Base-by-base conservation (phyloP, 2,329 filamentous ascomycete species). In the Huntiella abstrusa region DNA sequence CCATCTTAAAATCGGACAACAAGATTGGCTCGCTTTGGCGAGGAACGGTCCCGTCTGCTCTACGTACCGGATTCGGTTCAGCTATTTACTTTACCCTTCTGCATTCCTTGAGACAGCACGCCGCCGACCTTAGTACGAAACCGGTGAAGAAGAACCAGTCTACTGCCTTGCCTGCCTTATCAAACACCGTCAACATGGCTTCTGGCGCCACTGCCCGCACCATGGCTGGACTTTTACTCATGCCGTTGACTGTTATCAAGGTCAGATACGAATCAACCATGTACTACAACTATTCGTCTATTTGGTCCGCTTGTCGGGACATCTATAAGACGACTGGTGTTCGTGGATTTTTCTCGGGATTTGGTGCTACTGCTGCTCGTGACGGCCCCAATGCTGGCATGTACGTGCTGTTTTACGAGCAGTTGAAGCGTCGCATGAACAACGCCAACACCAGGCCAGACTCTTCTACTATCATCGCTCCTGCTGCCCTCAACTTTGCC, bases 371-470 rank as follows among this genome's bases (percentile, higher is more conserved):
- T 0, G 85, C 91, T 1, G 75, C 93, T 22, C 73, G 91, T 40
- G 91, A 98, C 61, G 91, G 87, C n/a, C 91, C 91, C 0, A 96
- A 96, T 59, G 91, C 91, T 0, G 91, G 91, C 0, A 68, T 95
- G 12, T 98, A 98, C 57, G 85, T 98, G 1, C 66, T 95, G 5
- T 83, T 94, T 54, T 98, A 98, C 62, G 91, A 98, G 64, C 73
- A 83, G 57, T 70, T 77, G 48, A 93, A 93, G 62, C 72, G 68
- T 43, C 65, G 68, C 11, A 64, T 91, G 11, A 66, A 66, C 40
- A 17, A 13, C 47, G 15, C 51, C 43, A 43, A 48, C 40, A 47
- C 33, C 33, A 13, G 17, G 5, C 13, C 39, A 16, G 50, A 50
- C 10, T 46, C 44, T 33, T 11, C 47, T 15, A 15, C 48, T 15